Evolutionary conservation across 192 early-diverging fungal genomes (phyloP).

Genomic region (Coemansia sp.): DNA sequence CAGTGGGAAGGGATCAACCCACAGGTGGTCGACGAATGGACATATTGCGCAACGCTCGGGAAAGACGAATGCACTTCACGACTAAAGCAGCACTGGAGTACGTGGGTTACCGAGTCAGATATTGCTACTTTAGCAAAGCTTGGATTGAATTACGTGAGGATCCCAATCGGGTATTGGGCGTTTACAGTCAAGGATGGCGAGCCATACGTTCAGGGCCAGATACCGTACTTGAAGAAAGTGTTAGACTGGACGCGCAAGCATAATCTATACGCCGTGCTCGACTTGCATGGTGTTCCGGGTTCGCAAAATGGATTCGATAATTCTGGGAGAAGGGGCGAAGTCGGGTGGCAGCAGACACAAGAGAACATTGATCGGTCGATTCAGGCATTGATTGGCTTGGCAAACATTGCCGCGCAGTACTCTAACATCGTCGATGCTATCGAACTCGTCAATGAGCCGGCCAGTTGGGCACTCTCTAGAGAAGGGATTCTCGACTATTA

Average conservation of each 20-base stretch:
- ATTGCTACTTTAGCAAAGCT: constrained; percentile 49
- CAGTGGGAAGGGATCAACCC: constrained; percentile 45
- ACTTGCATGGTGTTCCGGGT: constrained; percentile 63
- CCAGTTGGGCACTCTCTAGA: constrained; percentile 46
- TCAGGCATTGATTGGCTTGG: constrained; percentile 54
- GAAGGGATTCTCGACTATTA: constrained; percentile 48
- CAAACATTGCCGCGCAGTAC: constrained; percentile 43
- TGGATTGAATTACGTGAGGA: constrained; percentile 60
- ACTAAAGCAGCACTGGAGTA: constrained; percentile 55
- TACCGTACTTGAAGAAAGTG: constrained; percentile 38
- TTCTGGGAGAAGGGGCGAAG: constrained; percentile 51
- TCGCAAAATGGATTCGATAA: constrained; percentile 68
- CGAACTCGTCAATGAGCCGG: constrained; percentile 57
- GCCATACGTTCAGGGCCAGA: constrained; percentile 58
- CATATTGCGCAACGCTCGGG: constrained; percentile 56
- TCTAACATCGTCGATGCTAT: constrained; percentile 44
- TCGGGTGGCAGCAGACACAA: constrained; percentile 51
- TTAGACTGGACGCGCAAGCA: constrained; percentile 55
- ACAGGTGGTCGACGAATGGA: constrained; percentile 61
- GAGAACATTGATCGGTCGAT: constrained; percentile 62
- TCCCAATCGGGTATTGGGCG: constrained; percentile 66
- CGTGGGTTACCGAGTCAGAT: constrained; percentile 62
- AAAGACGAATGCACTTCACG: constrained; percentile 35
- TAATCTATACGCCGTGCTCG: constrained; percentile 58
- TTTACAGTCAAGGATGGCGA: constrained; percentile 56